Evolutionary conservation across 768 basidiomycete genomes (phyloP).

Genomic region (Boletus rubropictus): DNA sequence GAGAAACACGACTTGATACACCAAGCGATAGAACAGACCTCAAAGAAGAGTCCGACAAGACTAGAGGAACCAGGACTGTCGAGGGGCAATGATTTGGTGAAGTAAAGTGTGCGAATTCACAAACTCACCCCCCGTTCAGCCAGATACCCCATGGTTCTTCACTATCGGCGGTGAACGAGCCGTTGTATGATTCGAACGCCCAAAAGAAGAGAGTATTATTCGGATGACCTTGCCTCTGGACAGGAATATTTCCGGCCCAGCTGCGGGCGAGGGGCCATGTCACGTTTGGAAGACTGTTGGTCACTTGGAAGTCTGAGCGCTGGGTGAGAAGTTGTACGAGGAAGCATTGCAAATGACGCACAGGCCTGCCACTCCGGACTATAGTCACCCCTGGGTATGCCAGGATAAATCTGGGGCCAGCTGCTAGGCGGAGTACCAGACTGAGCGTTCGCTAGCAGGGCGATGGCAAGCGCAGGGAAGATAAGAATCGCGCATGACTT

Average conservation of each 20-base stretch:
- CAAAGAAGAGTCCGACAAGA: constrained; percentile 56
- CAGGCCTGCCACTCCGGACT: constrained; percentile 59
- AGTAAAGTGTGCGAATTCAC: background rate
- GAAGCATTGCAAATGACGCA: constrained; percentile 27
- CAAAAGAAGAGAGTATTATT: constrained; percentile 65
- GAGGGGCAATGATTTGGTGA: background rate
- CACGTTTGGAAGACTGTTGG: constrained; percentile 51
- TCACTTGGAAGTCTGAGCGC: constrained; percentile 54
- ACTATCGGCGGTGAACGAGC: constrained; percentile 46
- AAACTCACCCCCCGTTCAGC: constrained; percentile 62
- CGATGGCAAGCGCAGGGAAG: background rate
- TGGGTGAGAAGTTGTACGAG: background rate
- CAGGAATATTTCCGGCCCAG: constrained; percentile 61
- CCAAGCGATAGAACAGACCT: constrained; percentile 37
- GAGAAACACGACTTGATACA: background rate
- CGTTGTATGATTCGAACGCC: constrained; percentile 51
- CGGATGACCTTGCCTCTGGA: constrained; percentile 52
- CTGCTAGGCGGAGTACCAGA: constrained; percentile 24
- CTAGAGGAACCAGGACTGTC: constrained; percentile 65
- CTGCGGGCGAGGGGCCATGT: constrained; percentile 47
- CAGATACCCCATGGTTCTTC: constrained; percentile 66
- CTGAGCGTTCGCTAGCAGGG: constrained; percentile 20
- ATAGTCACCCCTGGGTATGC: constrained; percentile 41
- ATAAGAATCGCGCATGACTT: constrained; percentile 9
- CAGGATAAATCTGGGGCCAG: constrained; percentile 40